Base-by-base conservation (phyloP, 371 early-diverging fungal genomes). In the Phascolomyces articulosus region DNA sequence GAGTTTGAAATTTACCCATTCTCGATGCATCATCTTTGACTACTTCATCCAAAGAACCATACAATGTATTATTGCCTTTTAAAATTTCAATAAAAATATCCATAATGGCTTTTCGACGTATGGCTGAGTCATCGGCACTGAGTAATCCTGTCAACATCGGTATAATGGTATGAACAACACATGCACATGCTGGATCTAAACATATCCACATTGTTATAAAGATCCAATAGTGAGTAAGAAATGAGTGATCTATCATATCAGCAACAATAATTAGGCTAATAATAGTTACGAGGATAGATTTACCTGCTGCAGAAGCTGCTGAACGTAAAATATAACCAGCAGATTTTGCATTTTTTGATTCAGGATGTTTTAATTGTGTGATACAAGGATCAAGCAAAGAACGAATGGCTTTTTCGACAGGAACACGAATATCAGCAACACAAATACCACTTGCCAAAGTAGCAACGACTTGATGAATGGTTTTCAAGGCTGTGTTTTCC, bases 311-410 rank as follows among this genome's bases (percentile, higher is more conserved):
- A 38, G 85, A 84, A 9, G 88, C 90, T 27, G 79, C 79, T 6
- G 91, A 83, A 59, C 82, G 76, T 63, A 93, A 72, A 47, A 92
- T 84, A 53, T 82, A 84, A 20, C 90, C 89, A 47, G 86, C 77
- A 10, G 85, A 86, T 62, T 90, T 88, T 4, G 86, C 85, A 29
- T 90, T 85, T 61, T 92, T 92, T 65, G 86, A 71, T 44, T 91
- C 93, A n/a, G 90, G 87, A 47, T 90, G 87, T 58, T 85, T 84
- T 15, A 94, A 71, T 44, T 87, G 81, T 8, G 82, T 70, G 51
- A 90, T 71, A 60, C 90, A 90, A 54, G 92, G 91, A 13, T 83
- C 75, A 31, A 91, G 67, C 40, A 90, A 74, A 28, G 89, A 82
- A 27, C 83, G 69, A 63, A 91, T 66, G 41, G 90, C 86, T 53